A percentile compares a stretch with the other conserved stretches of the same genome.
These are phyloP conservation scores for Globisporangium takayamanum DNA, from an alignment of 352 stramenopile species.

Conservation along the genomic window DNA sequence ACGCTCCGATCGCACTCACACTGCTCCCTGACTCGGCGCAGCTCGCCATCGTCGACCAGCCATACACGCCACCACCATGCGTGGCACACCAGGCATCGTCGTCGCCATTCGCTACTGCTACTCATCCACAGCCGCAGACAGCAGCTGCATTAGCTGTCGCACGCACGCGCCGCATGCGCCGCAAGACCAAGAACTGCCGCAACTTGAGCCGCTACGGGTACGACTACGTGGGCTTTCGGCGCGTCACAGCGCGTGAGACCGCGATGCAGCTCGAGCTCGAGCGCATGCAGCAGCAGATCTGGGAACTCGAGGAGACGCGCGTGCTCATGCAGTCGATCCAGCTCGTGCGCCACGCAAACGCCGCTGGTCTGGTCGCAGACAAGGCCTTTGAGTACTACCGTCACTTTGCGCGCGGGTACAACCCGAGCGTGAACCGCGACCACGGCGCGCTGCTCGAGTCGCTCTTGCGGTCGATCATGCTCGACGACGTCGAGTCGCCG, in stretches of 20 bases:
- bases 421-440: slow-evolving; percentile 18
- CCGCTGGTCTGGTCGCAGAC: slow-evolving; percentile 24
- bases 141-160: not conserved
- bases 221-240: slow-evolving; percentile 27
- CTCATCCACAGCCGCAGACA: not conserved
- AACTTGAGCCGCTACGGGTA: slow-evolving; percentile 27
- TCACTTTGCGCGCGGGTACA: slow-evolving; percentile 37
- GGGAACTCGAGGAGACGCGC: slow-evolving; percentile 38
- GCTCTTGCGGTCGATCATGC: slow-evolving; percentile 38
- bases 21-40: slow-evolving; percentile 10
- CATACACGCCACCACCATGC: not conserved
- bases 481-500: slow-evolving; percentile 43
- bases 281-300: slow-evolving; percentile 31
- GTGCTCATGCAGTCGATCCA: slow-evolving; percentile 36
- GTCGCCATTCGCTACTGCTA: not conserved
- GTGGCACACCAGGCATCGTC: not conserved
- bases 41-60: slow-evolving; percentile 11
- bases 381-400: slow-evolving; percentile 45
- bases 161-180: slow-evolving; percentile 9
- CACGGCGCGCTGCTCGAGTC: slow-evolving; percentile 23
- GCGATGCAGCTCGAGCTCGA: slow-evolving; percentile 23
- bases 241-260: slow-evolving; percentile 21
- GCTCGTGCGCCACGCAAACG: slow-evolving; percentile 36
- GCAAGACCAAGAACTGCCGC: slow-evolving; percentile 38
- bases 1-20: slow-evolving; percentile 4